Conservation (phyloP, 352 stramenopile species). For the Phytopythium kandeliae region DNA sequence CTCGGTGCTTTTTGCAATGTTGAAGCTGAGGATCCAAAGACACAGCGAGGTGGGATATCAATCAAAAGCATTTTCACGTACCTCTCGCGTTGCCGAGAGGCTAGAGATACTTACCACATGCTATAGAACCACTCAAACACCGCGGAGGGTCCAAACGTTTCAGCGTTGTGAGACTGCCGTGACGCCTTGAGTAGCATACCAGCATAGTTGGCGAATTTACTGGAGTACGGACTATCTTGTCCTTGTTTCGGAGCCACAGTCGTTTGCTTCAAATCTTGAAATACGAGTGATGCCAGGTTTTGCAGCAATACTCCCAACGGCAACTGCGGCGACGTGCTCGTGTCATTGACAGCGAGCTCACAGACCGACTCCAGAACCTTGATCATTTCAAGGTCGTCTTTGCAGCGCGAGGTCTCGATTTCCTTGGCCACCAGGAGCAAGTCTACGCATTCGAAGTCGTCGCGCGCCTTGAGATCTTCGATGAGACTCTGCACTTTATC, state of each 20-base stretch:
- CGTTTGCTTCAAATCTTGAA: not conserved
- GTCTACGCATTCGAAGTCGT: conserved; percentile 65
- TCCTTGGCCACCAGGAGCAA: conserved; percentile 21
- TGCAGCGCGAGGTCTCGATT: not conserved
- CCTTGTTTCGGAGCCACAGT: not conserved
- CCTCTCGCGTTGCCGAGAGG: not conserved
- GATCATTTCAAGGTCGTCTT: not conserved
- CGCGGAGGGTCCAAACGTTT: conserved; percentile 25
- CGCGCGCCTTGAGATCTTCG: conserved; percentile 27
- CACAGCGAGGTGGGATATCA: not conserved
- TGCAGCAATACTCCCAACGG: not conserved
- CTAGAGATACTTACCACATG: conserved; percentile 39
- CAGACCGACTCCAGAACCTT: not conserved
- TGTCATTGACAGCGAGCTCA: not conserved
- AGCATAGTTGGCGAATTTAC: not conserved
- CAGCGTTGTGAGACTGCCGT: not conserved
- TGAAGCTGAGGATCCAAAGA: conserved; percentile 36
- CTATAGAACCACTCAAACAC: conserved; percentile 76
- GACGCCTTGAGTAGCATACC: not conserved
- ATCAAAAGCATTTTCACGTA: not conserved
- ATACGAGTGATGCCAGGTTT: not conserved
- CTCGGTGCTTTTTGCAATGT: conserved; percentile 55
- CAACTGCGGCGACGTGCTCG: not conserved
- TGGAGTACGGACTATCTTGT: not conserved
- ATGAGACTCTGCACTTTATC: conserved; percentile 18